phyloP scores from a whole-genome alignment of 371 early-diverging fungal species.

The Actinomortierella wolfii region DNA sequence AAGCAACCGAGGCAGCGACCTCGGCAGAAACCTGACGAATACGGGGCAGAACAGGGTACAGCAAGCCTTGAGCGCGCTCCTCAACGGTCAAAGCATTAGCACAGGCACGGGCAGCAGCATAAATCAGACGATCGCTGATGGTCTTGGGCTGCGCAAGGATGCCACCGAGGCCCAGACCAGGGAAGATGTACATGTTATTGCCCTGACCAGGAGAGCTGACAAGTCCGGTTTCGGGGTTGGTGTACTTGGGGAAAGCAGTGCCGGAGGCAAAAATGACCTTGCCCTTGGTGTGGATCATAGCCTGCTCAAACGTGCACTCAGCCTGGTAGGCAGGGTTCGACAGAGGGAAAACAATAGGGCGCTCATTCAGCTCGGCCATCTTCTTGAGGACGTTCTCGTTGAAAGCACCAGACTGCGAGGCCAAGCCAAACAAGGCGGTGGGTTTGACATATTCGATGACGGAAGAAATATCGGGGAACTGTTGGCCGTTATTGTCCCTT shows the following conservation, averaged over 20 bases:
- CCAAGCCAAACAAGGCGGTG: conserved; percentile 85
- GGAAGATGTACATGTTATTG: conserved; percentile 93
- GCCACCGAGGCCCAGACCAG: conserved; percentile 88
- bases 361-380: conserved; percentile 76
- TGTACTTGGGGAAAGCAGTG: conserved; percentile 87
- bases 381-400: conserved; percentile 60
- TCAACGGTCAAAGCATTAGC: conserved; percentile 72
- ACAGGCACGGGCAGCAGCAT: conserved; percentile 79
- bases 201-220: conserved; percentile 82
- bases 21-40: conserved; percentile 81
- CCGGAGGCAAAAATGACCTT: conserved; percentile 91
- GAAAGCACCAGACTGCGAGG: conserved; percentile 77
- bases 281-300: conserved; percentile 80
- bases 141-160: conserved; percentile 67
- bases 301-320: conserved; percentile 90
- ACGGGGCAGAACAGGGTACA: conserved; percentile 84
- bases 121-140: conserved; percentile 85
- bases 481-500: conserved; percentile 72
- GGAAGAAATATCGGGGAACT: conserved; percentile 70
- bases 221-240: conserved; percentile 58
- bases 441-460: conserved; percentile 79
- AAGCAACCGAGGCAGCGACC: conserved; percentile 78
- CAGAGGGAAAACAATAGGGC: conserved; percentile 91
- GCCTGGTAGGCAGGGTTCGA: conserved; percentile 89
- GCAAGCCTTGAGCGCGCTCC: conserved; percentile 65